Evolutionary conservation across 257 asterid species (phyloP), one percentile per base, ranked within the genome.

Genomic region (Striga asiatica): DNA sequence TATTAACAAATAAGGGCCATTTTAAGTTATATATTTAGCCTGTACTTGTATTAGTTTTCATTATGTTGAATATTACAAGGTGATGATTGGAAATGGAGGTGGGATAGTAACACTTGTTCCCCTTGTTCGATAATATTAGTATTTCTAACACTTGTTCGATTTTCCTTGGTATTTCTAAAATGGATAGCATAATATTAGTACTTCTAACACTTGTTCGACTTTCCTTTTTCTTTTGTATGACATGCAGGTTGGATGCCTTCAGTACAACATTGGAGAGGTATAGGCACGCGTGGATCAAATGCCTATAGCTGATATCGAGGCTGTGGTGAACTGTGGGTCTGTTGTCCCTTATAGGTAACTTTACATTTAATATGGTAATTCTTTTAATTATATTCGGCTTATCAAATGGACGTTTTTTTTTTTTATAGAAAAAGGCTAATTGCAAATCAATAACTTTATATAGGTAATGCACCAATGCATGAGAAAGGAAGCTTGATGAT

Each of bases 381-480:
- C 27, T 51, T 8, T n/a, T n/a, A n/a, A n/a, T n/a, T n/a, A n/a
- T n/a, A n/a, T n/a, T n/a, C n/a, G 23, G 4, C 11, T 31, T 3
- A 14, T 42, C 10, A 20, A 1, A 17, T 19, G 48, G 48, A 16
- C n/a, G n/a, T 41, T 21, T 20, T 45, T 5, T 25, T 25, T 31
- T 31, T 18, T 8, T 2, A 42, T 16, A 17, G 7, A 1, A 6
- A 13, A 22, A 6, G 34, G 49, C 70, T 63, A 23, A 60, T 43
- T 4, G 55, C 23, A 28, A 24, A 51, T 31, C 7, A 20, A n/a
- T 34, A 25, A 47, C 54, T 11, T 8, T 45, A 22, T 63, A 79
- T 89, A 82, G 95, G 62, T 68, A 37, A 82, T 79, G n/a, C n/a
- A n/a, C n/a, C n/a, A n/a, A n/a, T n/a, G 95, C 71, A 82, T 10